These are phyloP conservation scores for Curvularia verruculosa DNA, from an alignment of 2,329 filamentous ascomycete genomes.

Conservation along the genomic window DNA sequence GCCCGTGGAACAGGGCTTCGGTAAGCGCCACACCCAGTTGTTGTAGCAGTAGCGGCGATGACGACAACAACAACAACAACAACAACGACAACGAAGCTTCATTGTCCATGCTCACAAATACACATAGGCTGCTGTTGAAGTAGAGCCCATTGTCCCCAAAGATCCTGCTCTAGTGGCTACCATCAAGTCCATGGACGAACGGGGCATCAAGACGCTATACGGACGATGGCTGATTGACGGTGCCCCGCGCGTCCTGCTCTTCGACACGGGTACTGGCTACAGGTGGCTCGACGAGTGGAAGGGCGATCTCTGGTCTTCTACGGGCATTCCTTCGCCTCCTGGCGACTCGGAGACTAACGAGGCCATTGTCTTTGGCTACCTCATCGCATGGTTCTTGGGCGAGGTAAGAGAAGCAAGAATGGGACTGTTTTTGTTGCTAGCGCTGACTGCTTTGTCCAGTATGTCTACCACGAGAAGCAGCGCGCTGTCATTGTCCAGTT, in stretches of 20 bases:
- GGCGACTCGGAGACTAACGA: conserved; percentile 96
- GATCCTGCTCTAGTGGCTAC: conserved; percentile 79
- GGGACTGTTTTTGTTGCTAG: neutral
- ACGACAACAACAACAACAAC: too few species aligned
- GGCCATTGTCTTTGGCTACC: conserved; percentile 94
- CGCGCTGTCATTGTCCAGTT: conserved; percentile 96
- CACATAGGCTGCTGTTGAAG: conserved; percentile 87
- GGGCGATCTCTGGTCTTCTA: conserved; percentile 88
- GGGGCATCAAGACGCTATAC: conserved; percentile 88
- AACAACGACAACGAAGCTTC: too few species aligned
- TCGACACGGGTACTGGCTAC: conserved; percentile 94
- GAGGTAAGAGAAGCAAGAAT: conserved; percentile 67
- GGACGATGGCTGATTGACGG: conserved; percentile 98
- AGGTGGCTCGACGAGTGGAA: conserved; percentile 96
- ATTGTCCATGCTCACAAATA: conserved; percentile 26
- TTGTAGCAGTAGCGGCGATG: too few species aligned
- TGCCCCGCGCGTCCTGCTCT: conserved; percentile 88
- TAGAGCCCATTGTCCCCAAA: conserved; percentile 87
- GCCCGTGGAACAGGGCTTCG: conserved; percentile 88
- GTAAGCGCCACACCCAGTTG: conserved; percentile 58
- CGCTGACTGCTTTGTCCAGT: conserved; percentile 60
- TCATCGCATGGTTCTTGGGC: conserved; percentile 97
- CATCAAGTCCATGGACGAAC: conserved; percentile 89
- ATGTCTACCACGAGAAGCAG: conserved; percentile 89
- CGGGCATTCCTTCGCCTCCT: conserved; percentile 91